Evolutionary conservation across 257 asterid species (phyloP).

Genomic region (Fraxinus americana): DNA sequence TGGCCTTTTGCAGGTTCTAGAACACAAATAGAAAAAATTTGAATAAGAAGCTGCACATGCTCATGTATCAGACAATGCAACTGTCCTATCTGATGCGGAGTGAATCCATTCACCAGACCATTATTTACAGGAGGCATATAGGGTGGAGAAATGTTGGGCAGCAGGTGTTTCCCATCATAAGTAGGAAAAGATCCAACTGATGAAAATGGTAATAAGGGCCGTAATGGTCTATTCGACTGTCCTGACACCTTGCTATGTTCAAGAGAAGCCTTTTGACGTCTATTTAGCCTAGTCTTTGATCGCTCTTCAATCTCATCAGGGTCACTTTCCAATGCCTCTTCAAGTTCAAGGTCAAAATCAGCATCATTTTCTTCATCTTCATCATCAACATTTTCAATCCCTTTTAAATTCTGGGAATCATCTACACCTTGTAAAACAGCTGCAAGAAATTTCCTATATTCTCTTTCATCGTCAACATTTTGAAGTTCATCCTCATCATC

Average conservation of each 20-base stretch:
- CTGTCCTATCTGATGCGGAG: slow-evolving; percentile 91
- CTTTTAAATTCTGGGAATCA: slow-evolving; percentile 53
- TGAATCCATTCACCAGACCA: slow-evolving; percentile 67
- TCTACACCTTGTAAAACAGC: slow-evolving; percentile 82
- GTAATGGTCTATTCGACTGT: slow-evolving; percentile 64
- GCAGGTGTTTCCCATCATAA: slow-evolving; percentile 45
- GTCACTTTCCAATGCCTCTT: slow-evolving; percentile 97
- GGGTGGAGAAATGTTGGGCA: slow-evolving; percentile 41
- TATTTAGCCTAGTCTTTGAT: slow-evolving; percentile 67
- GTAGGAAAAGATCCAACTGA: slow-evolving; percentile 51
- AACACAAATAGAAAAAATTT: slow-evolving; percentile 79
- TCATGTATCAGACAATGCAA: slow-evolving; percentile 89
- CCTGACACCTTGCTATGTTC: slow-evolving; percentile 52
- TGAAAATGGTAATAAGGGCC: slow-evolving; percentile 74
- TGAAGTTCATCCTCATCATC: slow-evolving; percentile 96
- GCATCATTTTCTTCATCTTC: slow-evolving; percentile 99
- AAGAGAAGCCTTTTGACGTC: slow-evolving; percentile 53
- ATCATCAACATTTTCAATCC: slow-evolving; percentile 69
- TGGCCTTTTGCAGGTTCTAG: slow-evolving; percentile 73
- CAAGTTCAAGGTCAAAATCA: slow-evolving; percentile 98
- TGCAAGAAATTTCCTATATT: slow-evolving; percentile 87
- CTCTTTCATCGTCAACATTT: slow-evolving; percentile 88
- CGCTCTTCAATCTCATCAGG: slow-evolving; percentile 68
- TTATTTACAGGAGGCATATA: slow-evolving; percentile 47
- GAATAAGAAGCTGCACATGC: slow-evolving; percentile 90